Evolutionary conservation across 306 rosid genomes (phyloP), one percentile per base, ranked within the genome.

Genomic region (Vigna mungo): DNA sequence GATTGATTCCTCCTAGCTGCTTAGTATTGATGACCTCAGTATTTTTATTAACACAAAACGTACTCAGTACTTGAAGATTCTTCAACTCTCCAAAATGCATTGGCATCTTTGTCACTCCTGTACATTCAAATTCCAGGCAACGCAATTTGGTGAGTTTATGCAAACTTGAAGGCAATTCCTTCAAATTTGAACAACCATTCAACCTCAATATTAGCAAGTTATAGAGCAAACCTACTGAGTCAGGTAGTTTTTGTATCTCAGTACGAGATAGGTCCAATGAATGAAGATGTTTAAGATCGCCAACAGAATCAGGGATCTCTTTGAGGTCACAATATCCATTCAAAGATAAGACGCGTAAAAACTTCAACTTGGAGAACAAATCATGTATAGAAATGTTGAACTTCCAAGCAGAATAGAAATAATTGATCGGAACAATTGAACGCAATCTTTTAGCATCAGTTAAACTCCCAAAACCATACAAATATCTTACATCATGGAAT

Each of bases 401-500:
- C 27, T 20, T 20, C 21, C 21, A 20, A 20, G 0, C 21, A 20
- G 21, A 20, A 20, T 20, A 0, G 0, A 20, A 0, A 20, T 20
- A 1, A 0, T 1, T 20, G 21, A 20, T 20, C 0, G 48, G 48
- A 10, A 56, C 0, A 56, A 56, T 23, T 11, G 62, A 3, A 4
- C 32, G 36, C 8, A 56, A 4, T 14, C 62, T 56, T 21, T 21
- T 56, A 56, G 62, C 16, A 11, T 56, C 32, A 20, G 12, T 0
- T 20, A 12, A 56, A 56, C 9, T 56, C 6, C 16, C 62, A 11
- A 56, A 56, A 5, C 34, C n/a, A 1, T 23, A n/a, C 23, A 56
- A 9, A 56, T 1, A 4, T 4, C 1, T 0, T 4, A 11, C 3
- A 1, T 56, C 36, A 0, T 9, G 0, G 15, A 0, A 9, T 54